Evolutionary conservation across 768 basidiomycete species (phyloP).

Genomic region (Termitomyces sp.): DNA sequence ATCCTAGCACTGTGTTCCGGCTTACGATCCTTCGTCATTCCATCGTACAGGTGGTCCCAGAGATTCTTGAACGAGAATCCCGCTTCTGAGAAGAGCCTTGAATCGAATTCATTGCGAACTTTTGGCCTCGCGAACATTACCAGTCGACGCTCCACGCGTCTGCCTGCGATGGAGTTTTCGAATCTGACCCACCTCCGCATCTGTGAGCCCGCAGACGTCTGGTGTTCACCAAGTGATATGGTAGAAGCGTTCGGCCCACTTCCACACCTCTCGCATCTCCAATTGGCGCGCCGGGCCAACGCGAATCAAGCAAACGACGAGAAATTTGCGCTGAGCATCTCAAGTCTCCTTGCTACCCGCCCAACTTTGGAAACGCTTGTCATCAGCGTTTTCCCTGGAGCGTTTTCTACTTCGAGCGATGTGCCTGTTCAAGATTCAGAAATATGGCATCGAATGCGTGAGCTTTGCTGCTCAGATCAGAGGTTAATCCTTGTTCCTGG

Average conservation of each 20-base stretch:
- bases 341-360: slow-evolving; percentile 20
- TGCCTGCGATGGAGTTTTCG: slow-evolving; percentile 7
- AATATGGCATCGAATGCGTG: slow-evolving; percentile 20
- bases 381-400: slow-evolving; percentile 24
- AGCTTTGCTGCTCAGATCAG: slow-evolving; percentile 15
- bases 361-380: slow-evolving; percentile 28
- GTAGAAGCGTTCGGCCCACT: slow-evolving; percentile 26
- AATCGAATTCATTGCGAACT: slow-evolving; percentile 23
- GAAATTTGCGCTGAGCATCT: slow-evolving; percentile 27
- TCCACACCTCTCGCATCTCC: slow-evolving; percentile 31
- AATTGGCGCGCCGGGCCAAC: slow-evolving; percentile 31
- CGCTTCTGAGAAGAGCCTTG: slow-evolving; percentile 11
- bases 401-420: slow-evolving; percentile 6
- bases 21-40: slow-evolving; percentile 23
- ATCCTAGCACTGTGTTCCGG: slow-evolving; percentile 29
- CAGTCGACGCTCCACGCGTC: background rate
- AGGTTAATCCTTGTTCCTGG: slow-evolving; percentile 21
- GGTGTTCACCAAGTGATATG: slow-evolving; percentile 28
- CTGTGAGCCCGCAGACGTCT: slow-evolving; percentile 30
- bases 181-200: slow-evolving; percentile 31
- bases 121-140: slow-evolving; percentile 15
- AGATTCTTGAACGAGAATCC: slow-evolving; percentile 11
- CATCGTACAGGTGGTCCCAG: slow-evolving; percentile 17
- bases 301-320: slow-evolving; percentile 37
- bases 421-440: slow-evolving; percentile 16